Conservation (phyloP, 1,284 basidiomycete genomes). For the Boletellus sp. region DNA sequence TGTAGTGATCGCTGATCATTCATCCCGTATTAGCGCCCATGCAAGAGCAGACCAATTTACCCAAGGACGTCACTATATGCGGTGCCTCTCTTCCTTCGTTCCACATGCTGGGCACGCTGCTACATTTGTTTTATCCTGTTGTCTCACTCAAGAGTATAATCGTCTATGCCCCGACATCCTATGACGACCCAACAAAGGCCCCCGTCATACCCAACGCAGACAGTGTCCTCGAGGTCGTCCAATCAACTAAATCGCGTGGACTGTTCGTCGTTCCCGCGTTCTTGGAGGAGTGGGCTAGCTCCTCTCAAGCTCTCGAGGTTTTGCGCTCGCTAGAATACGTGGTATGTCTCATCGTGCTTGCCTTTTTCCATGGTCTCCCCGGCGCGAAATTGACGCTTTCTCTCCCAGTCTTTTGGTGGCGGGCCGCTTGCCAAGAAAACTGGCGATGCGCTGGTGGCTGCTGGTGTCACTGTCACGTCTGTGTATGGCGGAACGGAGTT, state of each 20-base stretch:
- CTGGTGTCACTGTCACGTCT: constrained; percentile 17
- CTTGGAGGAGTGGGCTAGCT: constrained; percentile 18
- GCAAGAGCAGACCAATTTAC: constrained; percentile 6
- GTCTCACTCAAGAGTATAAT: constrained; percentile 11
- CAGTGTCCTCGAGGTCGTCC: constrained; percentile 17
- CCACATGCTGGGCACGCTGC: constrained; percentile 15
- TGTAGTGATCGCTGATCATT: background rate
- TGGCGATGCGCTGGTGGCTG: constrained; percentile 19
- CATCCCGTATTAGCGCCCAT: constrained; percentile 7
- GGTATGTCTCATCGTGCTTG: constrained; percentile 7
- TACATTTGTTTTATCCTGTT: constrained; percentile 16
- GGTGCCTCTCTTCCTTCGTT: constrained; percentile 19
- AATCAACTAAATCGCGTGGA: constrained; percentile 8
- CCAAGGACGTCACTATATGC: background rate
- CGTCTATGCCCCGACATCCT: constrained; percentile 18
- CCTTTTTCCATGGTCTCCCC: background rate
- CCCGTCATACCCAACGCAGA: constrained; percentile 19
- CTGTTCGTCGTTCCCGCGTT: constrained; percentile 19
- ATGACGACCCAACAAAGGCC: constrained; percentile 4
- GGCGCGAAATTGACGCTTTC: background rate
- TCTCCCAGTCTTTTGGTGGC: constrained; percentile 16
- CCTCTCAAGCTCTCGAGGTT: constrained; percentile 3
- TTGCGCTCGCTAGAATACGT: constrained; percentile 14
- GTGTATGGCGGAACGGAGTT: constrained; percentile 25
- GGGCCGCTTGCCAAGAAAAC: constrained; percentile 19